phyloP scores from a whole-genome alignment of 1,139 yeast species.

The Petasospora fabianii region DNA sequence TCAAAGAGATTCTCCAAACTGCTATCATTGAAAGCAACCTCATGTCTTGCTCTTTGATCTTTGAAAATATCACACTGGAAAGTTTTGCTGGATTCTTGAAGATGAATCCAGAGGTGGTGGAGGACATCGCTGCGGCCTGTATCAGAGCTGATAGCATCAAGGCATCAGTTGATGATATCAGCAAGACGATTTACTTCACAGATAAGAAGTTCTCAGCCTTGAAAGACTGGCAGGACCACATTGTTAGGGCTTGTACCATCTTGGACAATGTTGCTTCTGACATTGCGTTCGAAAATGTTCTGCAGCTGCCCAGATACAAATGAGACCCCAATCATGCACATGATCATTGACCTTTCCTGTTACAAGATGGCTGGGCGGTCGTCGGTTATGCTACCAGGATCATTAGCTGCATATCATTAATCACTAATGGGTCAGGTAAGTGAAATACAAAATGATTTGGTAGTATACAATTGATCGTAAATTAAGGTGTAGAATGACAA shows the following conservation, averaged over 20 bases:
- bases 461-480: too few relatives aligned
- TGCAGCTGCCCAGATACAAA: not conserved
- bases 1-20: slow-evolving; percentile 6
- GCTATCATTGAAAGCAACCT: slow-evolving; percentile 22
- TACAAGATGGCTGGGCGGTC: too few relatives aligned
- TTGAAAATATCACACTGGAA: slow-evolving; percentile 18
- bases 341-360: too few relatives aligned
- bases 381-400: too few relatives aligned
- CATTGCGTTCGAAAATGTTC: slow-evolving; percentile 3
- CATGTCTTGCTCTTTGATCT: slow-evolving; percentile 16
- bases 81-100: slow-evolving; percentile 14
- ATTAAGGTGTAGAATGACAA: too few relatives aligned
- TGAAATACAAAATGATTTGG: too few relatives aligned
- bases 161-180: slow-evolving; percentile 36
- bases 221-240: slow-evolving; percentile 23
- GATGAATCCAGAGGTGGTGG: slow-evolving; percentile 14
- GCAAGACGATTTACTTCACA: slow-evolving; percentile 31
- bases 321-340: too few relatives aligned
- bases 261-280: slow-evolving; percentile 22
- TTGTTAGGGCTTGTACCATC: slow-evolving; percentile 19
- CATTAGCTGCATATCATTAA: too few relatives aligned
- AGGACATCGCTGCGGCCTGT: slow-evolving; percentile 19
- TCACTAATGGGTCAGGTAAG: too few relatives aligned
- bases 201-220: slow-evolving; percentile 3
- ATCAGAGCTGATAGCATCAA: slow-evolving; percentile 18